Conservation (phyloP, 2,329 filamentous ascomycete species). For the Colletotrichum aenigma region DNA sequence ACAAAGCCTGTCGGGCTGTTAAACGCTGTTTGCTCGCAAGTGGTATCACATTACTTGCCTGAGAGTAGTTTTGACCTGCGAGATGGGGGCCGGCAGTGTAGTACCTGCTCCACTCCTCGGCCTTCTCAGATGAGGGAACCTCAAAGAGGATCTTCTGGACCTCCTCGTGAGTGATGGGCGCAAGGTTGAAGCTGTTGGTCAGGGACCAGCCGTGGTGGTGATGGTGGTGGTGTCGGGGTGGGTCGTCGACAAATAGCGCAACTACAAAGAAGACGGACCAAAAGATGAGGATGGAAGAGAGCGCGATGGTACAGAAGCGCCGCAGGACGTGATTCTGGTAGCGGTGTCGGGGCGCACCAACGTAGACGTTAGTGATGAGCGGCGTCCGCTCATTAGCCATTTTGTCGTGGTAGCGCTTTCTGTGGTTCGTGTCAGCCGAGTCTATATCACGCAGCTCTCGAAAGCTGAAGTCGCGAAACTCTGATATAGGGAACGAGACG, state of each 20-base stretch:
- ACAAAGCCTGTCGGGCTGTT: constrained; percentile 57
- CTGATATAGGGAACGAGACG: background rate
- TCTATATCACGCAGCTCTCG: background rate
- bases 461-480: background rate
- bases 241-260: constrained; percentile 41
- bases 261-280: constrained; percentile 55
- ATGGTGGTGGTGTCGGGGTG: constrained; percentile 38
- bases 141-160: constrained; percentile 62
- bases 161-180: constrained; percentile 47
- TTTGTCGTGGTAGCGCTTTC: constrained; percentile 25
- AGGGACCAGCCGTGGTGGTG: constrained; percentile 31
- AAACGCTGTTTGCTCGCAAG: background rate
- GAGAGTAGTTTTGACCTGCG: constrained; percentile 77
- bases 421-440: background rate
- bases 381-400: constrained; percentile 66
- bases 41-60: constrained; percentile 42
- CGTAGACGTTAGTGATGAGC: constrained; percentile 66
- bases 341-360: constrained; percentile 56
- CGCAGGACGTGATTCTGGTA: constrained; percentile 66
- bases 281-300: constrained; percentile 57
- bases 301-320: constrained; percentile 68
- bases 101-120: constrained; percentile 76
- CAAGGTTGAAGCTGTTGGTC: constrained; percentile 26
- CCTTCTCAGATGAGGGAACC: constrained; percentile 60
- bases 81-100: constrained; percentile 79